Evolutionary conservation across 352 stramenopile species (phyloP), one percentile per base, ranked within the genome.

Genomic region (Phytophthora crassamura): DNA sequence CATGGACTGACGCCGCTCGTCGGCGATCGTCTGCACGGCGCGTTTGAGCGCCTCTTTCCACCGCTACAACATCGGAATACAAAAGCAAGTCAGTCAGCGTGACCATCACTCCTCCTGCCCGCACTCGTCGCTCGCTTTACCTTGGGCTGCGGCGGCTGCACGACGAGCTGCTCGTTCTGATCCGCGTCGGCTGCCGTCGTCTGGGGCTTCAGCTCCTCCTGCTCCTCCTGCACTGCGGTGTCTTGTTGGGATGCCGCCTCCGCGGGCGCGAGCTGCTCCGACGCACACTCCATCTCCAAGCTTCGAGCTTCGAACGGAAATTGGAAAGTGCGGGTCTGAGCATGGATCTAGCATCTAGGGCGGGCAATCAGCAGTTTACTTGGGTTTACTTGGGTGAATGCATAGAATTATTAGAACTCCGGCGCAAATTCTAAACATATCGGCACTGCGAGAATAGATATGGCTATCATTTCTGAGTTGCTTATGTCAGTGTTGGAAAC

Each of bases 31-130:
- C 22, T 74, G 64, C 18, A 73, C 45, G 7, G 64, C 72, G 5
- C 52, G 36, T 7, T 34, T 16, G 38, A 80, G 39, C 16, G 62
- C 38, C 34, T 69, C 50, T 22, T 74, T 80, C 75, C 75, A 83
- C 59, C 50, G 50, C 69, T 77, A 61, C 33, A 52, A 56, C 36
- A 62, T 62, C 30, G 10, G 11, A 51, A 54, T 32, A 58, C 7
- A 7, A 47, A 54, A 34, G 54, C 7, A 7, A 47, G 16, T 53
- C 49, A 47, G 49, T 57, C 38, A 50, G 11, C 14, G 11, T 40
- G 48, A 66, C 55, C 59, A 73, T 74, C 53, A 66, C 53, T 66
- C 58, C 46, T 52, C 58, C 46, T 52, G 36, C 55, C 16, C 55
- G 62, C 54, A 62, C 36, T 51, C 38, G 32, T 7, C n/a, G 11